A percentile compares a stretch with the other conserved stretches of the same genome.
phyloP scores from a whole-genome alignment of 2,329 filamentous ascomycete species.

The Fusarium odoratissimum region DNA sequence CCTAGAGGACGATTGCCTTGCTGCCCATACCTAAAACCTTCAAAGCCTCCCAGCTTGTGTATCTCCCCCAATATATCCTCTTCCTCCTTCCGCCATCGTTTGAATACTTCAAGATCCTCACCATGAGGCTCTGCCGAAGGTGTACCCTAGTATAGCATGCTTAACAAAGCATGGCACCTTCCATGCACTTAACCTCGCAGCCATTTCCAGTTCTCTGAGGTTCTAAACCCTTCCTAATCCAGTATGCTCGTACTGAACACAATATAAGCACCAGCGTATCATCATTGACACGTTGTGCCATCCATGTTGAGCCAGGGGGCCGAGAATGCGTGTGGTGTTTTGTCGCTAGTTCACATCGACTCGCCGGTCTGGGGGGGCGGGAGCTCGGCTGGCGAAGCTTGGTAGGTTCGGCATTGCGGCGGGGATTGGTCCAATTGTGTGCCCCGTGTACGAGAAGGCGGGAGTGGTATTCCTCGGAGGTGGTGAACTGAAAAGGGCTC shows the following conservation, averaged over 20 bases:
- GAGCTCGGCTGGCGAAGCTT: too few species aligned
- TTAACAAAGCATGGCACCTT: not conserved
- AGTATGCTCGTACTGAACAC: not conserved
- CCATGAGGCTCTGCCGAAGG: not conserved
- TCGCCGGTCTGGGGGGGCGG: too few species aligned
- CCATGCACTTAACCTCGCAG: not conserved
- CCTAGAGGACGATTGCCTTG: too few species aligned
- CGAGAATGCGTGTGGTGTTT: not conserved
- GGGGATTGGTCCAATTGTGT: not conserved
- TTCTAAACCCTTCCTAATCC: not conserved
- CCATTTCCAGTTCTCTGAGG: not conserved
- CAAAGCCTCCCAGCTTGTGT: too few species aligned
- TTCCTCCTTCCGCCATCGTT: not conserved
- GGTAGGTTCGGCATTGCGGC: not conserved
- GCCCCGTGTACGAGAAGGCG: too few species aligned
- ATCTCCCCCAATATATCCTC: too few species aligned
- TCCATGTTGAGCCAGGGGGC: not conserved
- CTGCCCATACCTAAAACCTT: too few species aligned
- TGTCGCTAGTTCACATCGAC: not conserved
- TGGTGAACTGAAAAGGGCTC: too few species aligned
- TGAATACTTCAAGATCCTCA: not conserved
- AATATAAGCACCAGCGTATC: not conserved
- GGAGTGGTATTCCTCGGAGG: too few species aligned
- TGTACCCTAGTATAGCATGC: not conserved
- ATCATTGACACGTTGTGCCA: not conserved